Percentiles rank a stretch among this genome's conserved stretches.
These are phyloP conservation scores for Barnettozyma wickerhamii DNA, from an alignment of 805 yeast genomes.

Conservation along the genomic window DNA sequence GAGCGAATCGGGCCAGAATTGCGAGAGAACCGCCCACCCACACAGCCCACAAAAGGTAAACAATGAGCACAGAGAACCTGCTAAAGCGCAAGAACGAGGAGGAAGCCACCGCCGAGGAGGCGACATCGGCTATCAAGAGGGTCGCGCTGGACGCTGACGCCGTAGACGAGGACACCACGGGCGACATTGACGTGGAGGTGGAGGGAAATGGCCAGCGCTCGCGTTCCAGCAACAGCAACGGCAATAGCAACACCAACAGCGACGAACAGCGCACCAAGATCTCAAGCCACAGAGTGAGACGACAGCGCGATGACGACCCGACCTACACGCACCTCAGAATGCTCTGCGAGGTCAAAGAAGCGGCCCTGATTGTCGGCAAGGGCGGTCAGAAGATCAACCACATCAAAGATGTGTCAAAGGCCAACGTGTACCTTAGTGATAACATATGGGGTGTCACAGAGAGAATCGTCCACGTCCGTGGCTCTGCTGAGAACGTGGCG, in stretches of 20 bases:
- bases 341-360: slow-evolving; percentile 73
- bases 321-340: slow-evolving; percentile 66
- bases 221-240: neutral
- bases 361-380: slow-evolving; percentile 71
- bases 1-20: neutral
- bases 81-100: slow-evolving; percentile 69
- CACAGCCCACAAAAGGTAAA: no score
- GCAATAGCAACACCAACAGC: no score
- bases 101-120: slow-evolving; percentile 29
- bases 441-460: slow-evolving; percentile 69
- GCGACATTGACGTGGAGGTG: slow-evolving; percentile 10
- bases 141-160: slow-evolving; percentile 68
- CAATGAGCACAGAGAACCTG: slow-evolving; percentile 14
- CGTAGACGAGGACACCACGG: slow-evolving; percentile 28
- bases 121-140: slow-evolving; percentile 54
- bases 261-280: slow-evolving; percentile 3
- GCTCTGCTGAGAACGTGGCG: slow-evolving; percentile 74
- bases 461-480: slow-evolving; percentile 69
- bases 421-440: slow-evolving; percentile 68
- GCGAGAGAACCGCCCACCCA: neutral
- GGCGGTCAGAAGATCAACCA: slow-evolving; percentile 72
- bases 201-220: slow-evolving; percentile 3
- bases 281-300: slow-evolving; percentile 26
- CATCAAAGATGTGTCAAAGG: slow-evolving; percentile 57
- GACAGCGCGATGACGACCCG: slow-evolving; percentile 40